Conservation (phyloP, 306 rosid species). For the Quercus parvula region DNA sequence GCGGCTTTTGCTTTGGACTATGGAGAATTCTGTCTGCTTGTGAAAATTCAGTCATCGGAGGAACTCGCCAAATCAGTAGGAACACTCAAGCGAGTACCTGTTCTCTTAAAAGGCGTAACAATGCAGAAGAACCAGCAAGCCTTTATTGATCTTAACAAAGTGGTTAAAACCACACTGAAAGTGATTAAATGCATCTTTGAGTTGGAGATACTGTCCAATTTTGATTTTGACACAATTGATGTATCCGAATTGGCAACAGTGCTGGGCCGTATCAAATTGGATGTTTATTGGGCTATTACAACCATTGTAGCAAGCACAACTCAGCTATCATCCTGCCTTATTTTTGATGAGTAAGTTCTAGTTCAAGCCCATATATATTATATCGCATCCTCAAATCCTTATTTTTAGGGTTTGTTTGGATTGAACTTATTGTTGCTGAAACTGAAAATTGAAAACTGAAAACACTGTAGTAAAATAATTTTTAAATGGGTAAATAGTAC, state of each 20-base stretch:
- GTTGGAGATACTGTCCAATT: constrained; percentile 35
- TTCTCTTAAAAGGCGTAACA: constrained; percentile 24
- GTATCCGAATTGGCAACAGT: not conserved
- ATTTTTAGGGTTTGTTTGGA: no score
- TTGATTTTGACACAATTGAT: not conserved
- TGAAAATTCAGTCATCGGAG: constrained; percentile 39
- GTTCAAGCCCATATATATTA: no score
- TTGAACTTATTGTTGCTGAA: no score
- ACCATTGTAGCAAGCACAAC: constrained; percentile 42
- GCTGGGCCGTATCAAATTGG: constrained; percentile 31
- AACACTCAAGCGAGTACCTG: constrained; percentile 45
- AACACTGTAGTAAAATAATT: no score
- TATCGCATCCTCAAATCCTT: not conserved
- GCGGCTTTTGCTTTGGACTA: constrained; percentile 63
- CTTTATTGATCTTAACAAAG: constrained; percentile 41
- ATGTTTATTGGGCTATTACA: constrained; percentile 49
- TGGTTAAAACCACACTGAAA: constrained; percentile 37
- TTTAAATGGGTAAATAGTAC: no score
- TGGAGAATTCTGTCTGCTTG: constrained; percentile 71
- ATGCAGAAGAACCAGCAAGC: constrained; percentile 42
- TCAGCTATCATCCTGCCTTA: constrained; percentile 24
- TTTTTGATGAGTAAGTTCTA: constrained; percentile 27
- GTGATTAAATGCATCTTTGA: constrained; percentile 53
- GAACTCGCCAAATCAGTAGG: constrained; percentile 57
- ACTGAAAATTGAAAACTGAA: no score